Evolutionary conservation across 345 rosid species (phyloP), one percentile per base, ranked within the genome.

Genomic region (Populus nigra): DNA sequence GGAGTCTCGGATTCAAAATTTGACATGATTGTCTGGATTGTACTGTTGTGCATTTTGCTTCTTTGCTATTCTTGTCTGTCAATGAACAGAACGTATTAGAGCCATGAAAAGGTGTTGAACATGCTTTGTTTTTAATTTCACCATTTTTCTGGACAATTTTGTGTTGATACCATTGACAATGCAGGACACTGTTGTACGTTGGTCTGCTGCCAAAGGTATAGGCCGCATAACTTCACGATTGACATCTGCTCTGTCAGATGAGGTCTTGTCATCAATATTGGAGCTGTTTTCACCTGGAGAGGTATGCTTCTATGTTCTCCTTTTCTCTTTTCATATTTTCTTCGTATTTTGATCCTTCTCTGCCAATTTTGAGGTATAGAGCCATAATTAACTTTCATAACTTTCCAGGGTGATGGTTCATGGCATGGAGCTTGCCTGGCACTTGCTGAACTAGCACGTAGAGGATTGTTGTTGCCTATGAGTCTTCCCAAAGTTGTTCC

Each of bases 371-470:
- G 65, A 16, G 45, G 78, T 69, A 8, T 68, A 75, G 49, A 25
- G 50, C 83, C 68, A 63, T 79, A 71, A 77, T 81, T 76, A 79
- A 74, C 73, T 68, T 76, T 72, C 71, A 43, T 75, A 41, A 79
- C 79, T 83, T 84, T 77, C 75, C 84, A 96, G 99, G 97, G 98
- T 81, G 99, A 95, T 88, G 98, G 98, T 78, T 93, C 99, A 18
- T 96, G 99, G 98, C 99, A 93, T 88, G 99, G 99, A 38, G 98
- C 96, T 79, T 96, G 99, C 91, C 87, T 93, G 83, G 92, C 99
- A 55, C 87, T 93, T 81, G 98, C 99, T 76, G 97, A 96, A 84
- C 84, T 96, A 78, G 93, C 97, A 65, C 93, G 97, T 72, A 88
- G 99, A 90, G 98, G 99, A 68, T 85, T 96, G 87, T 92, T 96